These are phyloP conservation scores for Silene noctiflora DNA, from an alignment of 179 eudicot species.

Conservation along the genomic window DNA sequence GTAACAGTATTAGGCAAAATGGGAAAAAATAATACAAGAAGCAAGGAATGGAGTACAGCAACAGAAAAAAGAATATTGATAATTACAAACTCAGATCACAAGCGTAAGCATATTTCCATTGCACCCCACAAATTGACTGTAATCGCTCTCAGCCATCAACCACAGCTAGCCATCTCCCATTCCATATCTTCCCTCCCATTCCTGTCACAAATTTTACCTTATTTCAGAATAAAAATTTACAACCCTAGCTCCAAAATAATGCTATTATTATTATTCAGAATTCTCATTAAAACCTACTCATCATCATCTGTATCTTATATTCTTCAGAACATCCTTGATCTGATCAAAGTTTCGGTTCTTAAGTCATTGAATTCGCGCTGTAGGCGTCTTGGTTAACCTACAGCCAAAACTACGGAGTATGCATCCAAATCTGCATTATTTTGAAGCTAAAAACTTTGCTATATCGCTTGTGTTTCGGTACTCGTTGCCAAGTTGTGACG, in stretches of 20 bases:
- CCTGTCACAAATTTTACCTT: slow-evolving; percentile 12
- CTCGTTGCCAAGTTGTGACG: too few species aligned
- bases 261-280: not conserved
- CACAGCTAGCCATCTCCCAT: slow-evolving; percentile 1
- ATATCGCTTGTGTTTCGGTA: too few species aligned
- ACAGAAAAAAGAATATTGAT: not conserved
- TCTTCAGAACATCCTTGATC: too few species aligned
- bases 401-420: too few species aligned
- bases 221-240: slow-evolving; percentile 14
- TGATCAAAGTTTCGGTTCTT: not conserved
- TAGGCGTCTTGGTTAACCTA: too few species aligned
- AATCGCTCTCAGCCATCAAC: slow-evolving; percentile 9
- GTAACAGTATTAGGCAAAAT: too few species aligned
- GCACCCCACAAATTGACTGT: slow-evolving; percentile 29
- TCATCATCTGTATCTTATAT: too few species aligned
- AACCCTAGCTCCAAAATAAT: not conserved
- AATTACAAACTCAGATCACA: slow-evolving; percentile 12
- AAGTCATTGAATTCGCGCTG: not conserved
- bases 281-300: not conserved
- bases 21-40: too few species aligned
- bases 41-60: not conserved
- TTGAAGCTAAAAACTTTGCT: too few species aligned
- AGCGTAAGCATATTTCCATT: slow-evolving; percentile 12
- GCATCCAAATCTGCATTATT: too few species aligned
- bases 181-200: slow-evolving; percentile 15